phyloP scores from a whole-genome alignment of 495 filamentous ascomycete genomes.

The Tirmania nivea region DNA sequence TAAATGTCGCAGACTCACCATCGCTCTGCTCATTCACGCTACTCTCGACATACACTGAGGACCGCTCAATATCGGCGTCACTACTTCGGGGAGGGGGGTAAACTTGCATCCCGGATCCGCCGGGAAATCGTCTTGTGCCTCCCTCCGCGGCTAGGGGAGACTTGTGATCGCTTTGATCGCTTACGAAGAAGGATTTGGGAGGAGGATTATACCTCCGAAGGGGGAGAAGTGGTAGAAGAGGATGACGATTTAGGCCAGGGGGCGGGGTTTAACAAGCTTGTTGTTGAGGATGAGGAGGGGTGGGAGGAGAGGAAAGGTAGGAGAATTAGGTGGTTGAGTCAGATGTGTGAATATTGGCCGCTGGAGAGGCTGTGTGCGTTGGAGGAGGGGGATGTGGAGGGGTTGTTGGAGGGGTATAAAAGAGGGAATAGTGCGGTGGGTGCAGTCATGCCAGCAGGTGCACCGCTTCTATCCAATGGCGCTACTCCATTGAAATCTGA shows the following conservation, averaged over 20 bases:
- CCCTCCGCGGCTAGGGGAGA: slow-evolving; percentile 58
- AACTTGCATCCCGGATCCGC: slow-evolving; percentile 73
- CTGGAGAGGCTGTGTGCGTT: slow-evolving; percentile 58
- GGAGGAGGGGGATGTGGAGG: slow-evolving; percentile 53
- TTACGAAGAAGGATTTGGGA: slow-evolving; percentile 56
- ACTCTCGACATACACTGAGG: slow-evolving; percentile 76
- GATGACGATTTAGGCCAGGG: slow-evolving; percentile 70
- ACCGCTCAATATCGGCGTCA: slow-evolving; percentile 84
- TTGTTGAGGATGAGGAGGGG: slow-evolving; percentile 41
- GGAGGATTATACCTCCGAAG: slow-evolving; percentile 37
- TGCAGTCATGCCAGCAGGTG: background rate
- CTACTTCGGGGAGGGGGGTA: slow-evolving; percentile 85
- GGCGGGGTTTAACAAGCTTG: slow-evolving; percentile 65
- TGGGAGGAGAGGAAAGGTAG: slow-evolving; percentile 52
- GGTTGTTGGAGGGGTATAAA: slow-evolving; percentile 45
- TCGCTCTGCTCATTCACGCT: slow-evolving; percentile 69
- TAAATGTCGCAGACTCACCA: slow-evolving; percentile 81
- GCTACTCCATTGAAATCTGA: slow-evolving; percentile 2
- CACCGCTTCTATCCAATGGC: slow-evolving; percentile 1
- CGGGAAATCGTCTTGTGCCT: slow-evolving; percentile 65
- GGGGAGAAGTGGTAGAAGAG: slow-evolving; percentile 38
- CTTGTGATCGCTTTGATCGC: slow-evolving; percentile 59
- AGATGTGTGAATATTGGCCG: slow-evolving; percentile 99
- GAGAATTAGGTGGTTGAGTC: slow-evolving; percentile 76
- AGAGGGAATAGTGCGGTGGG: background rate